Conservation (phyloP, 306 rosid genomes). For the Cicer pinnatifidum region DNA sequence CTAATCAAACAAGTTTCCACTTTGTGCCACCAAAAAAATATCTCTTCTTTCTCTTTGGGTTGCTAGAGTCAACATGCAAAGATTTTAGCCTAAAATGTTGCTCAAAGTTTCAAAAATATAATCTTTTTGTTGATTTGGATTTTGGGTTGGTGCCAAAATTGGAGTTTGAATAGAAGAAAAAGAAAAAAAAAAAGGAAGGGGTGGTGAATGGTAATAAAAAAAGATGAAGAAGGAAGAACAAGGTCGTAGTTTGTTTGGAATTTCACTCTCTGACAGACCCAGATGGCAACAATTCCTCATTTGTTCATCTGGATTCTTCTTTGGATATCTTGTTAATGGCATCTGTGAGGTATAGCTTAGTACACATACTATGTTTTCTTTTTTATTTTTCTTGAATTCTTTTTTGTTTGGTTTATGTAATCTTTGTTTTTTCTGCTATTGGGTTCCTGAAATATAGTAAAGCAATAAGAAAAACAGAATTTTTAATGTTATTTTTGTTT, state of each 20-base stretch:
- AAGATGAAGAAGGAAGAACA: constrained; percentile 81
- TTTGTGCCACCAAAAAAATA: constrained; percentile 16
- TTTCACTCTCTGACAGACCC: constrained; percentile 85
- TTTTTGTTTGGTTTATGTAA: constrained; percentile 34
- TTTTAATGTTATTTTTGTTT: constrained; percentile 14
- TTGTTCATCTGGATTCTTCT: constrained; percentile 95
- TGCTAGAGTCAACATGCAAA: constrained; percentile 64
- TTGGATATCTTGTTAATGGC: constrained; percentile 93
- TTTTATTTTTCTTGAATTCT: constrained; percentile 28
- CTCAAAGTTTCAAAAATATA: not conserved
- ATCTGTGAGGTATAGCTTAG: constrained; percentile 73
- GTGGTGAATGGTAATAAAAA: constrained; percentile 8
- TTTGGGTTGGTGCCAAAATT: constrained; percentile 37
- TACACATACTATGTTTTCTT: constrained; percentile 24
- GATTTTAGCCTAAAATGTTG: not conserved
- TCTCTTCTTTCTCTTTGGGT: not conserved
- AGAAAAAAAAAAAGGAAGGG: not conserved
- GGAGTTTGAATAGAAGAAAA: constrained; percentile 1
- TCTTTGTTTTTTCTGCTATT: constrained; percentile 27
- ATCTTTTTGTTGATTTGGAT: constrained; percentile 38
- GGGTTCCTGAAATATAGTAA: constrained; percentile 1
- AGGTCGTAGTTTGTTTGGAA: constrained; percentile 79
- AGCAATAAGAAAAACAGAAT: not conserved
- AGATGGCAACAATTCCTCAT: constrained; percentile 89
- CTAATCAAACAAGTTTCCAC: constrained; percentile 39